A percentile compares a stretch with the other conserved stretches of the same genome.
Evolutionary conservation across 176 grass and related monocot species (phyloP).

Genomic region (Carex kokanica): DNA sequence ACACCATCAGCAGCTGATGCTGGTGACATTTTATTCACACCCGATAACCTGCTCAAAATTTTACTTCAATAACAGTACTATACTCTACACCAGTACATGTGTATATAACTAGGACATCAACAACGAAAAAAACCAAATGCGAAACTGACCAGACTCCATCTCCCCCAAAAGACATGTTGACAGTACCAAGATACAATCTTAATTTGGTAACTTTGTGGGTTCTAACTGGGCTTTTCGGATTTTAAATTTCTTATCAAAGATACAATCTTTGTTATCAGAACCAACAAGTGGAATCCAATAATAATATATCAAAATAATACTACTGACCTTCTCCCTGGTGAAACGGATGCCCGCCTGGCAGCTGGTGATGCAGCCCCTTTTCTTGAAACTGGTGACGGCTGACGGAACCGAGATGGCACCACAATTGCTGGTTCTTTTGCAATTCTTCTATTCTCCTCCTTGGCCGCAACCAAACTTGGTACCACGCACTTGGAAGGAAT

Average conservation of each 20-base stretch:
- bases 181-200: no score
- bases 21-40: constrained; percentile 36
- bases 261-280: constrained; percentile 9
- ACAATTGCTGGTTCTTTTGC: constrained; percentile 66
- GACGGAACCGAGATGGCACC: constrained; percentile 73
- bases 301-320: not conserved
- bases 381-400: constrained; percentile 56
- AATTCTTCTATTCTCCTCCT: constrained; percentile 60
- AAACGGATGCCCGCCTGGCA: constrained; percentile 49
- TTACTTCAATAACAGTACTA: not conserved
- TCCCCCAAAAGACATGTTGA: not conserved
- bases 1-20: constrained; percentile 34
- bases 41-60: constrained; percentile 34
- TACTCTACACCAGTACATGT: not conserved
- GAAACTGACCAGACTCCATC: not conserved
- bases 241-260: not conserved
- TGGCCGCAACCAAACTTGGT: constrained; percentile 59
- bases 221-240: not conserved
- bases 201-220: not conserved
- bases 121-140: not conserved
- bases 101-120: not conserved
- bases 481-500: constrained; percentile 82
- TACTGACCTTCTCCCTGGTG: constrained; percentile 36
- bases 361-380: constrained; percentile 42
- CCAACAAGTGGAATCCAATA: not conserved